Evolutionary conservation across 495 filamentous ascomycete species (phyloP).

Genomic region (Aspergillus steynii): DNA sequence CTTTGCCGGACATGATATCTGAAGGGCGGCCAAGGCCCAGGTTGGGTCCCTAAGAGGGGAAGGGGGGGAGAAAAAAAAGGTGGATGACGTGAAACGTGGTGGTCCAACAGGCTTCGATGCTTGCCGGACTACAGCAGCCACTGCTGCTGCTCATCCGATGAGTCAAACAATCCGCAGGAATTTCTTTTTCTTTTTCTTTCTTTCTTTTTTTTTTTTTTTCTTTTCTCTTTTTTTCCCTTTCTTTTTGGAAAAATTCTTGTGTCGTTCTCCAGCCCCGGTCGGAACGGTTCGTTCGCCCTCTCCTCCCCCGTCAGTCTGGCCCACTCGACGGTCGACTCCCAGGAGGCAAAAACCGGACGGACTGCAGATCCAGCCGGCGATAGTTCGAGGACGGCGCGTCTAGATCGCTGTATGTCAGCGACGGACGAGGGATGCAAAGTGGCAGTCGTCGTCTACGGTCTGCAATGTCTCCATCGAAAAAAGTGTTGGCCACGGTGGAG

Average conservation of each 20-base stretch:
- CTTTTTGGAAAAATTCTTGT: constrained; percentile 6
- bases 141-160: constrained; percentile 25
- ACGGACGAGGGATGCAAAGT: constrained; percentile 22
- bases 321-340: not conserved
- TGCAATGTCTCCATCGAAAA: constrained; percentile 33
- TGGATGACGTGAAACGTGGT: constrained; percentile 38
- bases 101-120: constrained; percentile 27
- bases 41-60: constrained; percentile 22
- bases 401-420: constrained; percentile 33
- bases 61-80: constrained; percentile 12
- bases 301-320: constrained; percentile 5
- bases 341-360: constrained; percentile 10
- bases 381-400: constrained; percentile 23
- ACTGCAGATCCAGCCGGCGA: constrained; percentile 22
- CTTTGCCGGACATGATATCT: constrained; percentile 41
- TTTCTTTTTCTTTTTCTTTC: constrained; percentile 19
- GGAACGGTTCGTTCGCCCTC: constrained; percentile 9
- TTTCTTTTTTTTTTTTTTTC: constrained; percentile 13
- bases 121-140: constrained; percentile 28
- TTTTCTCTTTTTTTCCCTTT: constrained; percentile 11
- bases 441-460: constrained; percentile 21
- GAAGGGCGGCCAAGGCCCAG: constrained; percentile 26
- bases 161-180: constrained; percentile 18
- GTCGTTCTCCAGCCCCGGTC: not conserved
- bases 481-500: constrained; percentile 4